phyloP scores from a whole-genome alignment of 2,329 filamentous ascomycete genomes.

The Zymoseptoria tritici region DNA sequence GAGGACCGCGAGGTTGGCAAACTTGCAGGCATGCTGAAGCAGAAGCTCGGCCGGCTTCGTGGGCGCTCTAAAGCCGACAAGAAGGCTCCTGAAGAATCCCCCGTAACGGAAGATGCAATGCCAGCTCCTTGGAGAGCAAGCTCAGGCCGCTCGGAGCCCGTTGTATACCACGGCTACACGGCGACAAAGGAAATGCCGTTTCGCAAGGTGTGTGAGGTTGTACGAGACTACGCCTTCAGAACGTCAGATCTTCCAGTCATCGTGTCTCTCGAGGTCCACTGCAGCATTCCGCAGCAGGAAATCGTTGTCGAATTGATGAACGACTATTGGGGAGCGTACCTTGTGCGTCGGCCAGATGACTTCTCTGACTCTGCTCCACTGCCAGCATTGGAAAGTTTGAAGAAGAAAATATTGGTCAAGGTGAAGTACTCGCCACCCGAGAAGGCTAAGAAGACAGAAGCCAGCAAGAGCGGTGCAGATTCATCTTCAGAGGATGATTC shows the following conservation, averaged over 20 bases:
- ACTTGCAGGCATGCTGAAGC: conserved; percentile 24
- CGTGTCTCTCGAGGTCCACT: conserved; percentile 87
- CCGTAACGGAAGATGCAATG: conserved; percentile 11
- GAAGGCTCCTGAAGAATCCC: neutral
- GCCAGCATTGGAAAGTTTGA: conserved; percentile 58
- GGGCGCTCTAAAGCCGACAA: conserved; percentile 12
- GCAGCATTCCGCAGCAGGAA: conserved; percentile 72
- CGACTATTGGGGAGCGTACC: conserved; percentile 69
- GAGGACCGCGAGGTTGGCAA: conserved; percentile 29
- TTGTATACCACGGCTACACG: conserved; percentile 52
- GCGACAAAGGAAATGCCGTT: conserved; percentile 81
- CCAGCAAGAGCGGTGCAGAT: conserved; percentile 28
- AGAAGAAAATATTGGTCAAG: conserved; percentile 63
- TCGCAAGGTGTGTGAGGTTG: conserved; percentile 70
- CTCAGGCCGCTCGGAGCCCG: conserved; percentile 23
- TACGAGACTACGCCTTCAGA: conserved; percentile 71
- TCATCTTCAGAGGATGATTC: conserved; percentile 32
- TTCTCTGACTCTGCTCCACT: conserved; percentile 54
- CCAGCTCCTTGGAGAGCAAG: conserved; percentile 25
- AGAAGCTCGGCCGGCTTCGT: conserved; percentile 21
- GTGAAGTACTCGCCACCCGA: conserved; percentile 42
- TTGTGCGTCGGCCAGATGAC: conserved; percentile 53
- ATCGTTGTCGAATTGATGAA: conserved; percentile 92
- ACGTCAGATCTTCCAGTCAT: conserved; percentile 70
- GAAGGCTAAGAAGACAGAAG: conserved; percentile 15